Conservation (phyloP, 2,329 filamentous ascomycete species). For the Colletotrichum lentis region DNA sequence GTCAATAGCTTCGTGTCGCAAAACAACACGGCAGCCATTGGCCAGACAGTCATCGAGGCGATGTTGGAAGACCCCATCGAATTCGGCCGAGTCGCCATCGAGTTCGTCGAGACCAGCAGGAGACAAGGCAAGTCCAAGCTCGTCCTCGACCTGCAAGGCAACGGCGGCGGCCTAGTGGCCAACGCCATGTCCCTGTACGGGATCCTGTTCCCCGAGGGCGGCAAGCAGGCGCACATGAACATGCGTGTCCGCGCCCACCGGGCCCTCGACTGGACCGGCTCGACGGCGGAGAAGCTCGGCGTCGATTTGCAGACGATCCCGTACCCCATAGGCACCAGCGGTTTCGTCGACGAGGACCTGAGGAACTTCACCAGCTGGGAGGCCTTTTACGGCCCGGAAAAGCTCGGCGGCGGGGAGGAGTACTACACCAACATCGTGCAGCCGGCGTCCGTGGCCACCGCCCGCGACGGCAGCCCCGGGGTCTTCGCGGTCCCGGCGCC, state of each 20-base stretch:
- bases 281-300: not conserved
- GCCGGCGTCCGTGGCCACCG: slow-evolving; percentile 1
- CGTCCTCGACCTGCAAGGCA: slow-evolving; percentile 69
- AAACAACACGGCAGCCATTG: not conserved
- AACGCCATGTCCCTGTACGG: slow-evolving; percentile 31
- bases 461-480: slow-evolving; percentile 13
- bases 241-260: slow-evolving; percentile 35
- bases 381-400: slow-evolving; percentile 52
- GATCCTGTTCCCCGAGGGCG: slow-evolving; percentile 23
- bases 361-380: slow-evolving; percentile 46
- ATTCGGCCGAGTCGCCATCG: slow-evolving; percentile 3
- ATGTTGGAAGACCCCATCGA: slow-evolving; percentile 14
- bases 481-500: slow-evolving; percentile 13
- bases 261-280: slow-evolving; percentile 29
- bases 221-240: slow-evolving; percentile 19
- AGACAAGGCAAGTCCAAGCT: slow-evolving; percentile 63
- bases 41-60: not conserved
- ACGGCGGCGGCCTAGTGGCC: slow-evolving; percentile 61
- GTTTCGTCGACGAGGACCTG: slow-evolving; percentile 24
- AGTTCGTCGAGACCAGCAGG: slow-evolving; percentile 57
- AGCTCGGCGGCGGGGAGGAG: slow-evolving; percentile 44
- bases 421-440: slow-evolving; percentile 46
- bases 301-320: slow-evolving; percentile 2
- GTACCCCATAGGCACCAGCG: slow-evolving; percentile 38
- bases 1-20: slow-evolving; percentile 28